phyloP scores from a whole-genome alignment of 768 basidiomycete species.

The Rhodotorula babjevae region DNA sequence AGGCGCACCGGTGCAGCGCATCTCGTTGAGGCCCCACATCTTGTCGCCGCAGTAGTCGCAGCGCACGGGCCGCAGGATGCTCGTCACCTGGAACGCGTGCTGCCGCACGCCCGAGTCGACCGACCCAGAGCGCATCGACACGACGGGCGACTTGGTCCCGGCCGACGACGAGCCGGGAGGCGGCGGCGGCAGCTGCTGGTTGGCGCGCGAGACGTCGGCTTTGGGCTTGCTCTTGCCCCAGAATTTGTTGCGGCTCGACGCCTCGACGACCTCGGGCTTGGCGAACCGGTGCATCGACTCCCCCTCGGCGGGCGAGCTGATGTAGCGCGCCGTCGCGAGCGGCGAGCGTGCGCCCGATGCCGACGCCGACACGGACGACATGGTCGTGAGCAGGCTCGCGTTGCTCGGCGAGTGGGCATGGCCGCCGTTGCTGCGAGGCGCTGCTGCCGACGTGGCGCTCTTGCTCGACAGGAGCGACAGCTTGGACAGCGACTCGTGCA shows the following conservation, averaged over 20 bases:
- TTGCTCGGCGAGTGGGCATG: constrained; percentile 43
- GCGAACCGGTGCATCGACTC: constrained; percentile 20
- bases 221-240: constrained; percentile 44
- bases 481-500: constrained; percentile 43
- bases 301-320: constrained; percentile 21
- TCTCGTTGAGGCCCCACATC: constrained; percentile 77
- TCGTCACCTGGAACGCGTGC: constrained; percentile 85
- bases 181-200: constrained; percentile 14
- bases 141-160: constrained; percentile 13
- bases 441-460: background rate
- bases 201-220: constrained; percentile 6
- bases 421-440: constrained; percentile 27
- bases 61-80: constrained; percentile 76
- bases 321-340: constrained; percentile 22
- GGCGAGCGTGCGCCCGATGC: constrained; percentile 21
- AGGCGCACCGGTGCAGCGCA: constrained; percentile 55
- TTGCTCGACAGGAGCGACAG: constrained; percentile 21
- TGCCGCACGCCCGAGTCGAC: constrained; percentile 49
- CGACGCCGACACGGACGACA: background rate
- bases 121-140: constrained; percentile 7
- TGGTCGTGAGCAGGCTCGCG: constrained; percentile 8
- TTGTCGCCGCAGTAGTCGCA: constrained; percentile 97
- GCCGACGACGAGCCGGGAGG: background rate
- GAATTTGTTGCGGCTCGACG: constrained; percentile 44
- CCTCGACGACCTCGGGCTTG: constrained; percentile 42